Percentiles rank a stretch among this genome's conserved stretches.
Conservation (phyloP, 148 eudicot species). For the Talinum fruticosum region DNA sequence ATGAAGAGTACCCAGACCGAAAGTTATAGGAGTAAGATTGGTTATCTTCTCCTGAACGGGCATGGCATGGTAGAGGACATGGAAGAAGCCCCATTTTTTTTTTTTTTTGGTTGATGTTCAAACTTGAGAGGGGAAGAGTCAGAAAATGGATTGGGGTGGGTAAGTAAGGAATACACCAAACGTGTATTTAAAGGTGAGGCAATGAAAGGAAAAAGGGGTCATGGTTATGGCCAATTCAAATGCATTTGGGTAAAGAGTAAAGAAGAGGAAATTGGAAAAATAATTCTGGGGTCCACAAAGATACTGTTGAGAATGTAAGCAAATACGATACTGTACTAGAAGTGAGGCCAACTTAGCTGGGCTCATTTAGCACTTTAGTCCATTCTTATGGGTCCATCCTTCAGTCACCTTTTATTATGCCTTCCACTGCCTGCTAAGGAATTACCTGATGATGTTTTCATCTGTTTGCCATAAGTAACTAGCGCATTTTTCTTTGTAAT, state of each 20-base stretch:
- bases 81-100: constrained; percentile 48
- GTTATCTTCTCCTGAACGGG: constrained; percentile 23
- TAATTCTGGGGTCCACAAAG: constrained; percentile 8
- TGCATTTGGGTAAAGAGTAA: constrained; percentile 5
- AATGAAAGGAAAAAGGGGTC: not conserved
- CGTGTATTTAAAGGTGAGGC: constrained; percentile 28
- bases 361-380: not conserved
- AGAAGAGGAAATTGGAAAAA: not conserved
- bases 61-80: constrained; percentile 35
- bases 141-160: constrained; percentile 18
- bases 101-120: constrained; percentile 20
- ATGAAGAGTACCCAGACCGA: constrained; percentile 35
- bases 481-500: not conserved
- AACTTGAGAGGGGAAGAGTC: constrained; percentile 5
- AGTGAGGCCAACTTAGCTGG: constrained; percentile 5
- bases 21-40: constrained; percentile 21
- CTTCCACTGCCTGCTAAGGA: not conserved
- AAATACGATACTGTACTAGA: constrained; percentile 9
- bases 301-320: constrained; percentile 1
- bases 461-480: not conserved
- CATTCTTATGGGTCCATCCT: constrained; percentile 3
- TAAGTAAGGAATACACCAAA: constrained; percentile 6
- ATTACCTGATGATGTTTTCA: not conserved
- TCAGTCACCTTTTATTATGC: not conserved
- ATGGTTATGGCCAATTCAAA: not conserved